Conservation (phyloP, 2,329 filamentous ascomycete genomes). For the Fusarium musae region DNA sequence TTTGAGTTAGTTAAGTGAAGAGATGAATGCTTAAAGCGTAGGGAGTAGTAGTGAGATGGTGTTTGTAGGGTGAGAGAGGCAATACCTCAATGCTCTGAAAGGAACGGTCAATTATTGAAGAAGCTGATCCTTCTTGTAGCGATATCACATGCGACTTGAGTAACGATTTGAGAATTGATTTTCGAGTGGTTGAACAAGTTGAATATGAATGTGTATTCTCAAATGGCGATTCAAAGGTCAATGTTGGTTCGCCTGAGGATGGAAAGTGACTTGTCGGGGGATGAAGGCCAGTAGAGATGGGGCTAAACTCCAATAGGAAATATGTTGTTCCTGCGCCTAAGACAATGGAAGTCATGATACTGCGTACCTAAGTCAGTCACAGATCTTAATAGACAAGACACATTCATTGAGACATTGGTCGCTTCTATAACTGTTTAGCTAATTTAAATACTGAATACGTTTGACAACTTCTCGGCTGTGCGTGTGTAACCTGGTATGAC, state of each 20-base stretch:
- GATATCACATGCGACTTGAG: background rate
- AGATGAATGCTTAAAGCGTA: background rate
- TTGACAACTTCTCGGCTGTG: background rate
- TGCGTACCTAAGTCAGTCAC: background rate
- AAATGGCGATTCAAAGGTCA: background rate
- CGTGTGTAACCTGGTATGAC: background rate
- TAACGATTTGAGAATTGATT: background rate
- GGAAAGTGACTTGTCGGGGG: background rate
- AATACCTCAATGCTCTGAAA: background rate
- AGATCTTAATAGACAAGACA: background rate
- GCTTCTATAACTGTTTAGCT: background rate
- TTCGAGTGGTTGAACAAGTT: background rate
- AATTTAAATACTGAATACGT: accelerated
- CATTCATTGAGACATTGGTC: background rate
- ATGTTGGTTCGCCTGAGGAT: background rate
- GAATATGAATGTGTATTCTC: background rate
- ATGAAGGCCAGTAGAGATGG: background rate
- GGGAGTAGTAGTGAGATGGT: background rate
- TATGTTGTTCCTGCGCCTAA: conserved; percentile 6
- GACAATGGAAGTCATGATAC: background rate
- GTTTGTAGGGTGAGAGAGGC: background rate
- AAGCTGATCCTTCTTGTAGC: too few relatives aligned
- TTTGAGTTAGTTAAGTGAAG: background rate
- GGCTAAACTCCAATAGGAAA: conserved; percentile 24
- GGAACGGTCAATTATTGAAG: background rate